Evolutionary conservation across 2,329 filamentous ascomycete genomes (phyloP), one percentile per base, ranked within the genome.

Genomic region (Orbilia javanica): DNA sequence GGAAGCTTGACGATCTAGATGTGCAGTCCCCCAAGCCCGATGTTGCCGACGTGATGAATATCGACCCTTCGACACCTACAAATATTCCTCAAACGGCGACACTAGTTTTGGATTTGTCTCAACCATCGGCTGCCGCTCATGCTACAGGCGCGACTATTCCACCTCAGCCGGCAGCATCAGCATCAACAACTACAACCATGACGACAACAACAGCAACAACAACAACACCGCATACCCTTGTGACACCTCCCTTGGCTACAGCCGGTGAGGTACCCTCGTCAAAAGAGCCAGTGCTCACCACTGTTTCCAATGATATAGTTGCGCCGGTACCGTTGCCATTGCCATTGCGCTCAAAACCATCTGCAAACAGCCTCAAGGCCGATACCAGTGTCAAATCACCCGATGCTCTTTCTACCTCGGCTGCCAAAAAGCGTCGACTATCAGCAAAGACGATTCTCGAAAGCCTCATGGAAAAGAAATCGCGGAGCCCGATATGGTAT

Each of bases 391-490:
- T 79, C 13, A 79, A 73, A 44, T 74, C 70, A 4, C 11, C 48
- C 27, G 68, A 69, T n/a, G 64, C 69, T 20, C 44, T 74, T 13
- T 68, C 69, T 3, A 79, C 70, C 36, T 78, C 74, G 11, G 66
- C 74, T 15, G 69, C 63, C n/a, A 79, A 79, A 36, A 79, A 74
- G 31, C 75, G 69, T 18, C 55, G 70, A 31, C 36, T 79, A 10
- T 79, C 75, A 10, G 62, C 75, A 13, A 74, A 66, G 39, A 79
- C 75, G 3, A 79, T 79, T 11, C 75, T 79, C 20, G 75, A 79
- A 27, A 73, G 69, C 29, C 48, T 79, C 13, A 74, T 79, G 75
- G 75, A 79, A 42, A 79, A 79, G 69, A 79, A 79, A 22, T 48
- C 75, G 1, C 44, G 69, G 27, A 79, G 70, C 25, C 68, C 75